Base-by-base conservation (phyloP, 1,284 basidiomycete species). In the Apiotrichum laibachii region DNA sequence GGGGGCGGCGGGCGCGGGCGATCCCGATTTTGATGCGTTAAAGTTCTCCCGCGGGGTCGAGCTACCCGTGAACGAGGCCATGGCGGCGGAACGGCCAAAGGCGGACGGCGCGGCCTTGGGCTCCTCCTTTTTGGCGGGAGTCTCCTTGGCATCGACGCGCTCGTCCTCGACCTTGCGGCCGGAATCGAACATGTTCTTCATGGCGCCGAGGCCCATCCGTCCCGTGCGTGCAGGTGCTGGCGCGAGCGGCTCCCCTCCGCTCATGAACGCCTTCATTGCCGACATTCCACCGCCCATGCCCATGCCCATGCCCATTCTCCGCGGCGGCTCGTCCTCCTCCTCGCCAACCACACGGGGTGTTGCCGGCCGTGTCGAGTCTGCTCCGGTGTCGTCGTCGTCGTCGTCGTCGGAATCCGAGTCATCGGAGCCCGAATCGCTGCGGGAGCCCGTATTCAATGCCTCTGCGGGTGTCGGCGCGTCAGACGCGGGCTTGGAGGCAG, bases 1-100 rank as follows among this genome's bases (percentile, higher is more conserved):
- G 22, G 68, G 68, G 8, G 80, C 80, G 59, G 78, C 51, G 2
- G 62, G 49, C 16, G 49, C 49, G 10, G 49, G 49, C 5, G 44
- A 16, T 8, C 42, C 40, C 12, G 40, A 33, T 26, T 46, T 4
- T 8, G 49, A 15, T 7, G 31, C 37, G 26, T 31, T 49, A 40
- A 50, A 50, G 37, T 50, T 50, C 5, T 35, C 21, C 9, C 49
- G 9, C 9, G 43, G 43, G 21, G 10, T 35, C 2, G 19, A 3
- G 21, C 15, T 18, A 13, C 11, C 37, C 33, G n/a, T 34, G 21
- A 50, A 50, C 22, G 2, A 35, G 16, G 21, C 40, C 33, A 83
- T 60, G 6, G 67, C 59, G 2, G 67, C 56, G 16, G 64, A 51
- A 12, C 69, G 63, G 37, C 68, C 70, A 45, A 72, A 72, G 1